Conservation (phyloP, 1,284 basidiomycete species). For the Trametes sp. region DNA sequence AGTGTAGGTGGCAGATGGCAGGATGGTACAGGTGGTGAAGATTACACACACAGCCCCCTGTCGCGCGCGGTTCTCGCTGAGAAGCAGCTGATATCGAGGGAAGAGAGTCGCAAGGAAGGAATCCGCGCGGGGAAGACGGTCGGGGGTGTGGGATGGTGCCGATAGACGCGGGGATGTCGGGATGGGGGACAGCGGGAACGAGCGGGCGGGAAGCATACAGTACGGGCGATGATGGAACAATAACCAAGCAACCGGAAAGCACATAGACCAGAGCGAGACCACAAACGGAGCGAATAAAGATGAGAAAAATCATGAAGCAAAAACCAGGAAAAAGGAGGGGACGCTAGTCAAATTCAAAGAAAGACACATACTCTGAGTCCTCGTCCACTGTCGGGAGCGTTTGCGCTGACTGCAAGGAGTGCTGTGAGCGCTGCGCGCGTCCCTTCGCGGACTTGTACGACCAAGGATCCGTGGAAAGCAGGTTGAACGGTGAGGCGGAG, state of each 20-base stretch:
- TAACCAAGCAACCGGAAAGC: neutral
- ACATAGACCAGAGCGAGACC: neutral
- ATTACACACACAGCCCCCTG: conserved; percentile 5
- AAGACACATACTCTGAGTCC: conserved; percentile 42
- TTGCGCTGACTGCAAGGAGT: conserved; percentile 21
- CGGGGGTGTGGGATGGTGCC: conserved; percentile 7
- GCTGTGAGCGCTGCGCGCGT: conserved; percentile 10
- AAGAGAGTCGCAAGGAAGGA: conserved; percentile 5
- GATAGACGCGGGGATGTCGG: conserved; percentile 25
- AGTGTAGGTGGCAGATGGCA: conserved; percentile 1
- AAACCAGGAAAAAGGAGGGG: neutral
- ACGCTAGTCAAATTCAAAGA: conserved; percentile 36
- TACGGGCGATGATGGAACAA: neutral
- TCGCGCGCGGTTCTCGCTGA: neutral
- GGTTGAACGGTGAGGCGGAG: conserved; percentile 53
- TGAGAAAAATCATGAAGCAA: neutral
- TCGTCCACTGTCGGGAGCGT: conserved; percentile 41
- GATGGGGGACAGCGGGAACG: conserved; percentile 3
- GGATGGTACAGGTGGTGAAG: conserved; percentile 5
- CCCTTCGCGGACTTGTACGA: conserved; percentile 23
- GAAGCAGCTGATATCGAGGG: conserved; percentile 23
- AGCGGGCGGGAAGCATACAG: neutral
- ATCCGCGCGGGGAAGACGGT: conserved; percentile 8
- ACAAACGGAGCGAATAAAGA: too few species aligned
- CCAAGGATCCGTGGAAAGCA: conserved; percentile 49